phyloP scores from a whole-genome alignment of 2,329 filamentous ascomycete genomes.

The Fusarium globosum region DNA sequence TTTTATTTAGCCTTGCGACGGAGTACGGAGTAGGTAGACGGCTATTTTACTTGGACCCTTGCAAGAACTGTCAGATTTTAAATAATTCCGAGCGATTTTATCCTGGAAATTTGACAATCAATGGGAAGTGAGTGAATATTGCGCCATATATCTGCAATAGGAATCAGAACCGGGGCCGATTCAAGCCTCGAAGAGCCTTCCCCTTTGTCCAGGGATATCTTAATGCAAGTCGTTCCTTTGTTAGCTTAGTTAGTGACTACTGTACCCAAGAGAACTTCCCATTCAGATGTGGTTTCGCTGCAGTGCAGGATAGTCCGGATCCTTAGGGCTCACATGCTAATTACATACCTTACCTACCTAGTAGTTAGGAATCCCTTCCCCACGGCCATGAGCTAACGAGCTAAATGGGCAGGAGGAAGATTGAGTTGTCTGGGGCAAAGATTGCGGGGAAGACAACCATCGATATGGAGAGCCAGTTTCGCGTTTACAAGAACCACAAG shows the following conservation, averaged over 20 bases:
- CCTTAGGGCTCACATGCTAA: constrained; percentile 18
- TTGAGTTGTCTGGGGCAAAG: constrained; percentile 11
- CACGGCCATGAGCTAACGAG: background rate
- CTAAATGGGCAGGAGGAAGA: constrained; percentile 7
- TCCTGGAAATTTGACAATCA: constrained; percentile 6
- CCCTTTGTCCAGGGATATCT: background rate
- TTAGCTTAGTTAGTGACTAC: constrained; percentile 9
- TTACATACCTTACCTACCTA: background rate
- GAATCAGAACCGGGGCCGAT: constrained; percentile 16
- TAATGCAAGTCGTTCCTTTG: constrained; percentile 15
- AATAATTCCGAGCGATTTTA: background rate
- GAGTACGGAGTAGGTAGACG: background rate
- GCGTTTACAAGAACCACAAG: background rate
- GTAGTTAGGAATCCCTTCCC: background rate
- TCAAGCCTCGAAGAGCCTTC: background rate
- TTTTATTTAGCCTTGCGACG: constrained; percentile 1
- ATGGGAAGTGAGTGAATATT: background rate
- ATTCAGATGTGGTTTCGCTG: background rate
- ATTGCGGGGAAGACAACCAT: constrained; percentile 27
- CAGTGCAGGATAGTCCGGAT: background rate
- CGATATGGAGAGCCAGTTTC: background rate
- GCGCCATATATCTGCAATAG: constrained; percentile 24
- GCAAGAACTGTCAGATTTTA: background rate
- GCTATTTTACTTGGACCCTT: background rate
- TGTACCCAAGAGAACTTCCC: background rate